phyloP scores from a whole-genome alignment of 2,329 filamentous ascomycete species.

The Ceratocystis harringtonii region DNA sequence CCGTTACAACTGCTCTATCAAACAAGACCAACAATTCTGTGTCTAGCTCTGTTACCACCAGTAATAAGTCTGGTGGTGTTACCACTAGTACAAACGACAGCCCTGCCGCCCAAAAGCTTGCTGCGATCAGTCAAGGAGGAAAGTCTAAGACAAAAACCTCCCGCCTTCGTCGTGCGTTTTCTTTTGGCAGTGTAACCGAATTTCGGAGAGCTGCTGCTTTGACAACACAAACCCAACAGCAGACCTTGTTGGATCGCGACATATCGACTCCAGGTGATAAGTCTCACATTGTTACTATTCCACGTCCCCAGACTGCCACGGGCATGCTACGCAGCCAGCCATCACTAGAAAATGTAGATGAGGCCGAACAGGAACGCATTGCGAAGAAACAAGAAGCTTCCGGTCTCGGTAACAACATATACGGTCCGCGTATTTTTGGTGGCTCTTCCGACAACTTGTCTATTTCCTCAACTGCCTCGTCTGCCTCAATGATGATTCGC shows the following conservation, averaged over 20 bases:
- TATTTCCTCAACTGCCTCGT: conserved; percentile 78
- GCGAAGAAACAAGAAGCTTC: conserved; percentile 83
- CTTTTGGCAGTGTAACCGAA: conserved; percentile 89
- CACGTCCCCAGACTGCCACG: conserved; percentile 14
- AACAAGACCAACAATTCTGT: conserved; percentile 21
- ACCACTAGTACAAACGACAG: conserved; percentile 32
- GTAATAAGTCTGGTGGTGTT: not conserved
- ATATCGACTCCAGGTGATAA: conserved; percentile 22
- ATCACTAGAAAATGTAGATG: conserved; percentile 48
- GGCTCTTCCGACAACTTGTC: conserved; percentile 92
- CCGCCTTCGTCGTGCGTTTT: conserved; percentile 77
- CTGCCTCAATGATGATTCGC: conserved; percentile 82
- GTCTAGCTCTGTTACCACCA: not conserved
- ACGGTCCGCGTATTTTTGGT: conserved; percentile 72
- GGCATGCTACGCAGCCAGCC: conserved; percentile 51
- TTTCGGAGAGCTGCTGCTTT: conserved; percentile 60
- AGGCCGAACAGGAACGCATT: conserved; percentile 82
- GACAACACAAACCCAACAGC: conserved; percentile 30
- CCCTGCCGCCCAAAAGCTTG: conserved; percentile 68
- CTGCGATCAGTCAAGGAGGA: conserved; percentile 67
- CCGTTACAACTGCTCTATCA: conserved; percentile 21
- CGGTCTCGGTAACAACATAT: conserved; percentile 86
- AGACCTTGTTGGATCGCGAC: not conserved
- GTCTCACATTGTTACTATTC: conserved; percentile 20
- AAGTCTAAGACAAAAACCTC: conserved; percentile 75